A percentile compares a stretch with the other conserved stretches of the same genome.
phyloP scores from a whole-genome alignment of 352 stramenopile genomes.

The Phytophthora palmivora region DNA sequence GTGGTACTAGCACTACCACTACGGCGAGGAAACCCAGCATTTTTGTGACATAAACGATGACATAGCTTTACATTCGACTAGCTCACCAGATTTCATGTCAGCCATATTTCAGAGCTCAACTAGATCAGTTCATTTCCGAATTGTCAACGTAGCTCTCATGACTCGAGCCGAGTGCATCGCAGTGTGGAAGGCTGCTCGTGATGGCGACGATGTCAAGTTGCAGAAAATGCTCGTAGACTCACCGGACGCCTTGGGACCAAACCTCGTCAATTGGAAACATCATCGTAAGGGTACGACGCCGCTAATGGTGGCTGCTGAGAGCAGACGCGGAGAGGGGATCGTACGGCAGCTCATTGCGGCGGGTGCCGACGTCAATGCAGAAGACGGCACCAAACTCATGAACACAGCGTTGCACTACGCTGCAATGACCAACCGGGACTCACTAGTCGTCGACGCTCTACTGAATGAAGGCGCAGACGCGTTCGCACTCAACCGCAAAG shows the following conservation, averaged over 20 bases:
- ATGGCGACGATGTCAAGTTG: constrained; percentile 34
- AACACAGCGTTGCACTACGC: constrained; percentile 78
- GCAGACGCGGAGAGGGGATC: constrained; percentile 24
- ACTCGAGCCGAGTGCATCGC: constrained; percentile 40
- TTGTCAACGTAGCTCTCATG: constrained; percentile 23
- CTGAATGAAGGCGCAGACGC: constrained; percentile 52
- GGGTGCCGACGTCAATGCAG: constrained; percentile 57
- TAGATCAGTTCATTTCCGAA: constrained; percentile 23
- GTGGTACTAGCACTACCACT: not conserved
- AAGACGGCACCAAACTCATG: constrained; percentile 47
- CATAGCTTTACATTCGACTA: constrained; percentile 23
- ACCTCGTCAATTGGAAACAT: constrained; percentile 47
- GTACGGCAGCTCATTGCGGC: constrained; percentile 46
- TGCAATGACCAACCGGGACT: constrained; percentile 51
- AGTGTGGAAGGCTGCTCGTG: constrained; percentile 43
- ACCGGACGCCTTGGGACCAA: constrained; percentile 29
- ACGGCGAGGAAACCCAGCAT: constrained; percentile 9
- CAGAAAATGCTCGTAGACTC: constrained; percentile 32
- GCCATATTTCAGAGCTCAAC: constrained; percentile 18
- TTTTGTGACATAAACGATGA: constrained; percentile 18
- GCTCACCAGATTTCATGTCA: constrained; percentile 3
- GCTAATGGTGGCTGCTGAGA: constrained; percentile 67
- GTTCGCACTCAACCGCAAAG: constrained; percentile 64
- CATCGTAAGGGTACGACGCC: constrained; percentile 59
- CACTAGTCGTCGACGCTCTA: constrained; percentile 55